Base-by-base conservation (phyloP, 441 rosid species). In the Erysimum cheiri region DNA sequence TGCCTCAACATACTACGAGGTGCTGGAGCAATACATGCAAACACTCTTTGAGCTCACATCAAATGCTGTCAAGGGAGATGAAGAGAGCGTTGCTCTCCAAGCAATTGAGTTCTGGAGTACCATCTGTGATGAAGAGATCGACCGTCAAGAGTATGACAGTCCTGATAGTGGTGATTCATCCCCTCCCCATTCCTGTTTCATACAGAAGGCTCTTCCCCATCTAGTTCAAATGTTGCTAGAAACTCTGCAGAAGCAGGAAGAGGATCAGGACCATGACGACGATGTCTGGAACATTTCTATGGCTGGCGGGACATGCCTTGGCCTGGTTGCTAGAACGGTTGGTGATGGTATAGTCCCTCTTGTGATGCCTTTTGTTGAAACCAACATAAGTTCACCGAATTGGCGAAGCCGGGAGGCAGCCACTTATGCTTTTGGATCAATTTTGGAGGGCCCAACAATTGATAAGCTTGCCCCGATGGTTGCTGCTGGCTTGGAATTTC, bases 251-350 rank as follows among this genome's bases (percentile, higher is more conserved):
- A 93, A 91, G 86, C 98, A 93, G 78, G 95, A 91, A 67, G 94
- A 91, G 78, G 96, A 89, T 78, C 96, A 91, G 76, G 96, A 91
- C 58, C 93, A 93, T 78, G 98, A 88, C n/a, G 97, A 91, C 50
- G 84, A 83, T 57, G 78, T 79, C 57, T 93, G 97, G 97, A 91
- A 93, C 78, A 84, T 91, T 53, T 84, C 98, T 28, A 93, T 93
- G 98, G 95, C 96, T 26, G 98, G 98, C 6, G 98, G 97, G 56
- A 91, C 98, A n/a, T 93, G 98, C 78, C 82, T 93, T 14, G 94
- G 96, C 55, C 92, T 93, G 73, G 93, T 91, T 77, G 87, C 98
- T 48, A 84, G 96, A 74, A 91, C 98, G 0, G 98, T 93, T 79
- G 96, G 95, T 47, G 90, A 91, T 77, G 88, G 80, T 58, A 73